These are phyloP conservation scores for Sclerotinia sclerotiorum DNA, from an alignment of 2,329 filamentous ascomycete species.

Conservation along the genomic window DNA sequence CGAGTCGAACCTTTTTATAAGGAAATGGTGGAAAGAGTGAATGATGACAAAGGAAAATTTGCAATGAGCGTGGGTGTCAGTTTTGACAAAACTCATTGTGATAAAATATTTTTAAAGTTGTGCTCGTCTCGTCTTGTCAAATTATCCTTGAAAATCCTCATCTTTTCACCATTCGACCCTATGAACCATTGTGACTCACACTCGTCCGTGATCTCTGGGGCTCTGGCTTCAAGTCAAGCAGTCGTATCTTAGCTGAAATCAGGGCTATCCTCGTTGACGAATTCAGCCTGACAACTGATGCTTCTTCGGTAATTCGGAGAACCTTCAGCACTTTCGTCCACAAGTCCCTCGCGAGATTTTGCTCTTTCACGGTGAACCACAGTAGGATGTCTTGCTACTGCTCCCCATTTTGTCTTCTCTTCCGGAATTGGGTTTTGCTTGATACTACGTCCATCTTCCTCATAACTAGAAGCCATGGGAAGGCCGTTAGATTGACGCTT, in stretches of 20 bases:
- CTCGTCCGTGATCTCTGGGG: constrained; percentile 52
- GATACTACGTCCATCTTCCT: constrained; percentile 51
- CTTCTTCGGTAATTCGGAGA: constrained; percentile 27
- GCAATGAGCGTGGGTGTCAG: constrained; percentile 40
- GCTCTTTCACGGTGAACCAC: constrained; percentile 60
- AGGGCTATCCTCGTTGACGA: constrained; percentile 25
- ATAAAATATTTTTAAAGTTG: constrained; percentile 36
- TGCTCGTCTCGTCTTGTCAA: constrained; percentile 36
- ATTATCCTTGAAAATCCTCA: constrained; percentile 24
- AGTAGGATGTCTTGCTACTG: constrained; percentile 52
- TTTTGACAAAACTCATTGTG: constrained; percentile 28
- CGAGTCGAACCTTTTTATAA: constrained; percentile 26
- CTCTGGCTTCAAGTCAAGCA: constrained; percentile 64
- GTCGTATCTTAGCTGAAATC: constrained; percentile 62
- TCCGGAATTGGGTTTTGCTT: constrained; percentile 31
- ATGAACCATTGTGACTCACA: constrained; percentile 28
- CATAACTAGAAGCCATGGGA: constrained; percentile 56
- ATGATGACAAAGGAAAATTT: constrained; percentile 34
- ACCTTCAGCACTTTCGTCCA: constrained; percentile 34
- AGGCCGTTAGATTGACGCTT: constrained; percentile 48
- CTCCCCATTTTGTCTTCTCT: constrained; percentile 40
- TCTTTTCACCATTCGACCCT: constrained; percentile 11
- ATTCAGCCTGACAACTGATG: constrained; percentile 28
- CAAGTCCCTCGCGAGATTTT: constrained; percentile 61
- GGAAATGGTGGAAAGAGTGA: constrained; percentile 39